Percentiles rank a stretch among this genome's conserved stretches.
These are phyloP conservation scores for Hemileia vastatrix DNA, from an alignment of 1,284 basidiomycete genomes.

Conservation along the genomic window DNA sequence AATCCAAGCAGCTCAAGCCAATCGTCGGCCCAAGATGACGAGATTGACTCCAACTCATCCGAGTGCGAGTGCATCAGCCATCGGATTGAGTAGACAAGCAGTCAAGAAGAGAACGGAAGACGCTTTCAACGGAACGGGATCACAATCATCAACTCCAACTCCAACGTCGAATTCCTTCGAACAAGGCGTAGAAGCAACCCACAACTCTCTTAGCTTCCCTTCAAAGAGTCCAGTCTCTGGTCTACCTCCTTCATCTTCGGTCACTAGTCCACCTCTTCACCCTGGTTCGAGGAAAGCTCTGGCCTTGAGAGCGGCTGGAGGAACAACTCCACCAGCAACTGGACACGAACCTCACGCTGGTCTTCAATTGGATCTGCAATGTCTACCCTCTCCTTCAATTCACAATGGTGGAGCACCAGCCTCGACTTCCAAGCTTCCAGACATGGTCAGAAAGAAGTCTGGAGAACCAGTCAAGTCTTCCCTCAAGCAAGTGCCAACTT, in stretches of 20 bases:
- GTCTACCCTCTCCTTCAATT: slow-evolving; percentile 32
- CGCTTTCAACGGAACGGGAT: neutral
- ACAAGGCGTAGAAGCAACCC: neutral
- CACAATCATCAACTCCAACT: neutral
- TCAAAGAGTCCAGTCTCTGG: neutral
- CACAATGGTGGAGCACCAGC: slow-evolving; percentile 7
- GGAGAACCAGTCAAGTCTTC: slow-evolving; percentile 86
- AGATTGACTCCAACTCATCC: neutral
- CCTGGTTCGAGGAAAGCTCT: slow-evolving; percentile 33
- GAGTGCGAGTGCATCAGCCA: neutral
- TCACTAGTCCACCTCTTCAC: slow-evolving; percentile 23
- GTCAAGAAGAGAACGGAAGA: neutral
- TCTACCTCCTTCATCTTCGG: neutral
- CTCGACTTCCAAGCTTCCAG: slow-evolving; percentile 27
- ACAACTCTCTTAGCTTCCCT: neutral
- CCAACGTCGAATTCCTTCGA: neutral
- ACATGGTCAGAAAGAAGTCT: slow-evolving; percentile 71
- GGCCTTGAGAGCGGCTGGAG: slow-evolving; percentile 28
- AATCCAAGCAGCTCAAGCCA: neutral
- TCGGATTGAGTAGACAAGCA: neutral
- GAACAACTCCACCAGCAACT: slow-evolving; percentile 16
- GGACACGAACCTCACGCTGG: slow-evolving; percentile 30
- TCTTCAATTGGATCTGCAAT: slow-evolving; percentile 36
- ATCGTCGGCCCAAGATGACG: neutral
- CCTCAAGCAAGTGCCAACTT: slow-evolving; percentile 57